Evolutionary conservation across 192 early-diverging fungal species (phyloP).

Genomic region (Endogone sp.): DNA sequence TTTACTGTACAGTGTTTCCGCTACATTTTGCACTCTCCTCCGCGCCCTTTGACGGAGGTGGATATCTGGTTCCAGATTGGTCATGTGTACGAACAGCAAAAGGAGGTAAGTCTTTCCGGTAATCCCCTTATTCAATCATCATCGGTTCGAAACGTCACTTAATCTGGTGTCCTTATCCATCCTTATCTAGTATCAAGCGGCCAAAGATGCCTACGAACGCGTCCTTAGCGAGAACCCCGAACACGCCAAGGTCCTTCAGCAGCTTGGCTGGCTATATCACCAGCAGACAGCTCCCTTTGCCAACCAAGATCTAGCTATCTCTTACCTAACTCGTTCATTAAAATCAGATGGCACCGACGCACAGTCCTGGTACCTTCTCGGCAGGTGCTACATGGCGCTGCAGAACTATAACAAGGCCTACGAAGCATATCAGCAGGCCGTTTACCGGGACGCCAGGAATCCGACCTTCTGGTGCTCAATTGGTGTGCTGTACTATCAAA

Average conservation of each 20-base stretch:
- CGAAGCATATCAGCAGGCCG: slow-evolving; percentile 97
- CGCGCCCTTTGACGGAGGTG: slow-evolving; percentile 89
- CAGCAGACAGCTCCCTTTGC: slow-evolving; percentile 75
- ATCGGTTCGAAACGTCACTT: background rate
- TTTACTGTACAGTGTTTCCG: slow-evolving; percentile 68
- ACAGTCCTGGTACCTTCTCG: slow-evolving; percentile 93
- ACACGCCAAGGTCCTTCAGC: slow-evolving; percentile 95
- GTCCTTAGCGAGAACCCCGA: slow-evolving; percentile 87
- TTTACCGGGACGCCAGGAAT: slow-evolving; percentile 89
- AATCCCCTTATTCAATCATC: background rate
- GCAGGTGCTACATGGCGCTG: slow-evolving; percentile 95
- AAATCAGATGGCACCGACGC: slow-evolving; percentile 83
- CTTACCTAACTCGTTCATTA: slow-evolving; percentile 78
- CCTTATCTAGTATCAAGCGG: slow-evolving; percentile 45
- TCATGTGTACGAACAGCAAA: slow-evolving; percentile 93
- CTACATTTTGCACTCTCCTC: slow-evolving; percentile 81
- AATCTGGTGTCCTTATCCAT: background rate
- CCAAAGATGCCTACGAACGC: slow-evolving; percentile 90
- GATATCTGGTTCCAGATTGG: slow-evolving; percentile 99
- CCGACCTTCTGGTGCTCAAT: slow-evolving; percentile 99
- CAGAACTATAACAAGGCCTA: slow-evolving; percentile 95
- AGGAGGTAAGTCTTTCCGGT: slow-evolving; percentile 59
- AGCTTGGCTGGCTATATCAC: slow-evolving; percentile 95
- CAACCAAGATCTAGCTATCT: slow-evolving; percentile 83
- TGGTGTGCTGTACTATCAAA: slow-evolving; percentile 97